Base-by-base conservation (phyloP, 345 rosid genomes). In the Acer saccharum region DNA sequence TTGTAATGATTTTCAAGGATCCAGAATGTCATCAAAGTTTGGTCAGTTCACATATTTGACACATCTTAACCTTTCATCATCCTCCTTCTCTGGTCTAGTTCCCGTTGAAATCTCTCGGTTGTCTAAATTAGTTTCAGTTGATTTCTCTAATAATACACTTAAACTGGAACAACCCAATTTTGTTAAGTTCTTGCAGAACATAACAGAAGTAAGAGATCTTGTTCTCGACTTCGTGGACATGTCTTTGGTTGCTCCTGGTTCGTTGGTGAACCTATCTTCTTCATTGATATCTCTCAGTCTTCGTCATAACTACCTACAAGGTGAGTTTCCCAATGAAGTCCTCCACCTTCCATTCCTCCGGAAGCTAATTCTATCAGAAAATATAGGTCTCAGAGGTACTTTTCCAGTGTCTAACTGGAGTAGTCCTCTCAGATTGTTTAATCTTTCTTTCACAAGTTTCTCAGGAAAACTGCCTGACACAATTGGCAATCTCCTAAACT, bases 121-220 rank as follows among this genome's bases (percentile, higher is more conserved):
- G 7, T 61, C 77, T 10, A 61, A 79, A 20, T 64, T 83, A 29
- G 17, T 73, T 76, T 71, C 76, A 18, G 69, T 83, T 76, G 78
- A 82, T 52, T 65, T 82, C 57, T 76, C 77, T 52, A 1, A 11
- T 7, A 10, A 1, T 60, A 23, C 55, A 3, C 55, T 50, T 50
- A 27, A 64, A n/a, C 7, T 67, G 0, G 55, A 69, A 14, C 61
- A 52, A 20, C 54, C 55, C 9, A 29, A 16, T n/a, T 60, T 58
- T 46, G 65, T 46, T 17, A 65, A 14, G 70, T 0, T 82, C 8
- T 0, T 71, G 35, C 11, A 8, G 25, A 69, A 77, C 60, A 7
- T 70, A 29, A 64, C 79, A 6, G 18, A 63, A 2, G 18, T 75
- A 10, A n/a, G 21, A n/a, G 32, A 72, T 41, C 78, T 82, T 6